Evolutionary conservation across 805 yeast genomes (phyloP).

Genomic region (Hanseniaspora clermontiae): DNA sequence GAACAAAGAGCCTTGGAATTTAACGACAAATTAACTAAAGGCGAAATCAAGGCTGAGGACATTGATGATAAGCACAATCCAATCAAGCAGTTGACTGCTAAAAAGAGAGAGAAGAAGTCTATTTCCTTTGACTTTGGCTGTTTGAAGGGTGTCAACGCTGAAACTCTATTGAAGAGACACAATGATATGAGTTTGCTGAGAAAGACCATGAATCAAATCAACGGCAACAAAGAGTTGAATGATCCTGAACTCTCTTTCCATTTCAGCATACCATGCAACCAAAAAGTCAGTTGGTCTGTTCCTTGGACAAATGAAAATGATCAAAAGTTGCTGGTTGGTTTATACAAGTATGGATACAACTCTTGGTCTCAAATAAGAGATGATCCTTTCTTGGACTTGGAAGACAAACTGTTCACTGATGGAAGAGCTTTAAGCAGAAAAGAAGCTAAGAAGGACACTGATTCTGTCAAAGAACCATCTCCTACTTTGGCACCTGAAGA

Average conservation of each 20-base stretch:
- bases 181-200: slow-evolving; percentile 63
- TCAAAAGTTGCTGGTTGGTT: slow-evolving; percentile 74
- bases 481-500: slow-evolving; percentile 2
- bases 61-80: slow-evolving; percentile 31
- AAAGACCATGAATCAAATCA: slow-evolving; percentile 22
- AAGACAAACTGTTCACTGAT: slow-evolving; percentile 69
- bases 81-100: slow-evolving; percentile 43
- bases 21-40: slow-evolving; percentile 33
- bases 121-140: slow-evolving; percentile 77
- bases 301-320: slow-evolving; percentile 78
- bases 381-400: slow-evolving; percentile 79
- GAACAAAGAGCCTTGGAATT: slow-evolving; percentile 50
- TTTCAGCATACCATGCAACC: slow-evolving; percentile 50
- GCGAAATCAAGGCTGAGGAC: slow-evolving; percentile 23
- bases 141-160: slow-evolving; percentile 84
- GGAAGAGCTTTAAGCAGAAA: slow-evolving; percentile 22
- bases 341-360: slow-evolving; percentile 87
- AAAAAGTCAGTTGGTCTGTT: slow-evolving; percentile 83
- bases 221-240: slow-evolving; percentile 25
- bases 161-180: slow-evolving; percentile 68
- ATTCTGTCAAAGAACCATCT: background rate
- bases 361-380: slow-evolving; percentile 91
- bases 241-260: slow-evolving; percentile 45
- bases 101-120: slow-evolving; percentile 78
- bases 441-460: slow-evolving; percentile 9